Evolutionary conservation across 129 eudicot genomes (phyloP).

Genomic region (Kitagawia praeruptora): DNA sequence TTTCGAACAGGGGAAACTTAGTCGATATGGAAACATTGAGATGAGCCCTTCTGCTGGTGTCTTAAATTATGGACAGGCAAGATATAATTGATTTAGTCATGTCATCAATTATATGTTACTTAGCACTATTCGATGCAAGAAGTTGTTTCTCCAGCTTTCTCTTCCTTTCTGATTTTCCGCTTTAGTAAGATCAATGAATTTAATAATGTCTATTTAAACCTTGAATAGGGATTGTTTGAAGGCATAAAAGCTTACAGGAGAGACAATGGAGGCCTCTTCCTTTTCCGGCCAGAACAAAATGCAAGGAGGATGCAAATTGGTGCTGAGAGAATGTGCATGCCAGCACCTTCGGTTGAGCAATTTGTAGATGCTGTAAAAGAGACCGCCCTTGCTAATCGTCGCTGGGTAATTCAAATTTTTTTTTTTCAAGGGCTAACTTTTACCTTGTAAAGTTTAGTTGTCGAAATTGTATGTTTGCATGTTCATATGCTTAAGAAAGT

Average conservation of each 20-base stretch:
- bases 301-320: slow-evolving; percentile 83
- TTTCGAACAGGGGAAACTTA: slow-evolving; percentile 47
- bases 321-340: slow-evolving; percentile 96
- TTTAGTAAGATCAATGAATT: not conserved
- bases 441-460: not conserved
- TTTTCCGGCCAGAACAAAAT: slow-evolving; percentile 78
- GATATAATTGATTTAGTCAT: not conserved
- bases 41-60: slow-evolving; percentile 89
- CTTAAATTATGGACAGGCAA: slow-evolving; percentile 87
- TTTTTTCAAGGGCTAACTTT: not conserved
- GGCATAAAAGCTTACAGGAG: slow-evolving; percentile 74
- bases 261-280: slow-evolving; percentile 53
- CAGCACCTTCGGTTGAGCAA: slow-evolving; percentile 57
- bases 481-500: not conserved
- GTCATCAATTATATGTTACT: not conserved
- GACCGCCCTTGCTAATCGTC: slow-evolving; percentile 67
- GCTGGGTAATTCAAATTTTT: slow-evolving; percentile 49
- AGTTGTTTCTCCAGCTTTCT: not conserved
- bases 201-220: not conserved
- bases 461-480: not conserved
- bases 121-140: not conserved
- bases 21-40: slow-evolving; percentile 52
- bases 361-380: slow-evolving; percentile 79
- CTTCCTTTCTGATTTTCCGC: not conserved
- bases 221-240: slow-evolving; percentile 65